Conservation (phyloP, 2,329 filamentous ascomycete species). For the Seiridium cupressi region DNA sequence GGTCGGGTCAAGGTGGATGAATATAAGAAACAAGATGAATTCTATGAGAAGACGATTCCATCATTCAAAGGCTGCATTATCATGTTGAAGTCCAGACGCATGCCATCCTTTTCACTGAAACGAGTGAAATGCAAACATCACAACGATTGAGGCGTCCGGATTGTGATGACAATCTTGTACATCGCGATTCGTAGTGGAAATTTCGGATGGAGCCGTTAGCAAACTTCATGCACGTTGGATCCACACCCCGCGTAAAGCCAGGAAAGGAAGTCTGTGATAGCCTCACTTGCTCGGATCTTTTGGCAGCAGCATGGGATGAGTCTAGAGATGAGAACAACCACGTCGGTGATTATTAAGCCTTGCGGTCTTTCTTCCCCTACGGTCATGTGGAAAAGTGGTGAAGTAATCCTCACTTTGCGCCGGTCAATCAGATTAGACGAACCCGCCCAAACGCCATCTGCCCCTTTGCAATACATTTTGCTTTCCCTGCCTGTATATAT, state of each 20-base stretch:
- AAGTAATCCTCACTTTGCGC: too few relatives aligned
- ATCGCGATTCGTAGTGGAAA: constrained; percentile 1
- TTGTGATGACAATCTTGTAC: background rate
- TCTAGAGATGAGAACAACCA: too few relatives aligned
- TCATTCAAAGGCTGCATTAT: background rate
- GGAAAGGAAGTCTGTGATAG: background rate
- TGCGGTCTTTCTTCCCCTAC: too few relatives aligned
- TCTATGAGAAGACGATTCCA: background rate
- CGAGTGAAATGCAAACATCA: too few relatives aligned
- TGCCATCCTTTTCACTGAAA: background rate
- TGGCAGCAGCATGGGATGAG: too few relatives aligned
- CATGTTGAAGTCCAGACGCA: background rate
- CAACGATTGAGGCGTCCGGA: background rate
- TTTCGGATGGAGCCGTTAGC: background rate
- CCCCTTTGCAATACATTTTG: background rate
- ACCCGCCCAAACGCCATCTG: background rate
- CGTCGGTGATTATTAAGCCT: too few relatives aligned
- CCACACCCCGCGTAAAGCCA: background rate
- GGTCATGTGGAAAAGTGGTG: too few relatives aligned
- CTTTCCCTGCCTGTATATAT: background rate
- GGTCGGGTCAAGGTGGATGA: background rate
- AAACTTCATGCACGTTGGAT: background rate
- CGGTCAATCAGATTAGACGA: background rate
- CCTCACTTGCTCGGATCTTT: background rate
- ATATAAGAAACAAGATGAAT: background rate